Evolutionary conservation across 352 stramenopile genomes (phyloP), one percentile per base, ranked within the genome.

Genomic region (Poterioochromonas sp.): DNA sequence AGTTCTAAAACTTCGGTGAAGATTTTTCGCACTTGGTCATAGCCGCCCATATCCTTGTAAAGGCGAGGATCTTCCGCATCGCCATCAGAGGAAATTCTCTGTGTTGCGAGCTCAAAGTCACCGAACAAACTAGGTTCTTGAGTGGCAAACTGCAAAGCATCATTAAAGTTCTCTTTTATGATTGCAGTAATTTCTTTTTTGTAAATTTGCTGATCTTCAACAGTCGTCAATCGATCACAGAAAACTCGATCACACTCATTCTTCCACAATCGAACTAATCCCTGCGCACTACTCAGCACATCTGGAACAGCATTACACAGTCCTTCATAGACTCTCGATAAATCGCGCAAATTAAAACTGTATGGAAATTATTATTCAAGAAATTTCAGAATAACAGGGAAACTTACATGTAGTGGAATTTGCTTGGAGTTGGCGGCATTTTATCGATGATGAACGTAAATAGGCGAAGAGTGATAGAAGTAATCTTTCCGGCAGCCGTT

Each of bases 301-400:
- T 97, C 92, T 0, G 88, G 85, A 0, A 91, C 97, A 12, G 90
- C 90, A 81, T 96, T 91, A 73, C 92, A 98, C 20, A 97, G 83
- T 11, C 93, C 93, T 83, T 98, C 92, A 62, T 92, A 97, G 0
- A 98, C 91, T 12, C 93, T 88, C 0, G 89, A 92, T 20, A 97
- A 82, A 77, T 97, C 93, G 0, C 93, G 87, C n/a, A 97, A 83
- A 58, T 97, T 97, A 82, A 97, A 97, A 69, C 97, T 96, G 32
- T 71, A 71, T 32, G 2, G 29, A 32, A 83, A 95, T 96, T 95
- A 90, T 76, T 96, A 96, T 78, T 96, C 95, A 40, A 88, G 91
- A 29, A 91, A 90, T 26, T 91, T 96, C 0, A 91, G 90, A 1
- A 91, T 90, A 12, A 96, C 5, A 26, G n/a, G 64, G 35, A 58